phyloP scores from a whole-genome alignment of 2,329 filamentous ascomycete species.

The Fusarium sp. region DNA sequence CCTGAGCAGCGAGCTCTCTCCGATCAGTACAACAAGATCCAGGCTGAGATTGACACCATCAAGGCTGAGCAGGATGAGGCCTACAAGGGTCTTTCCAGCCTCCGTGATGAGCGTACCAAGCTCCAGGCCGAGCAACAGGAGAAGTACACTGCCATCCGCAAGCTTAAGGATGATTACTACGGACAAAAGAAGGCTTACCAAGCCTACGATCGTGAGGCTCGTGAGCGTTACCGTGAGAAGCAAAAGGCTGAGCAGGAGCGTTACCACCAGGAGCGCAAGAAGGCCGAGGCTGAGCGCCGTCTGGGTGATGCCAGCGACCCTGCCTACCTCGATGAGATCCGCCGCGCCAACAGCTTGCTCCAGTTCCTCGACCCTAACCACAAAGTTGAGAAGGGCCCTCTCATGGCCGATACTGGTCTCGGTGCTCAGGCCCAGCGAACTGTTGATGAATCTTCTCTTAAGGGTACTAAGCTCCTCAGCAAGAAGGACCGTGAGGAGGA shows the following conservation, averaged over 20 bases:
- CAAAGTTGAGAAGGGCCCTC: conserved; percentile 74
- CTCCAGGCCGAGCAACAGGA: conserved; percentile 88
- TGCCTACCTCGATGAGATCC: conserved; percentile 93
- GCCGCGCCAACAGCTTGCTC: conserved; percentile 87
- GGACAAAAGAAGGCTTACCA: conserved; percentile 83
- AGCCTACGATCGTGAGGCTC: conserved; percentile 86
- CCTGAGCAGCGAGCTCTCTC: conserved; percentile 90
- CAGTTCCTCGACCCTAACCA: conserved; percentile 88
- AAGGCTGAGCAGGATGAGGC: conserved; percentile 93
- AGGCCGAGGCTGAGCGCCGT: conserved; percentile 80
- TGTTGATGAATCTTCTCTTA: conserved; percentile 85
- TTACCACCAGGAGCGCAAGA: conserved; percentile 78
- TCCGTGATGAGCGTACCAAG: conserved; percentile 88
- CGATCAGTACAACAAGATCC: conserved; percentile 86
- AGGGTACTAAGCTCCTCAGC: conserved; percentile 84
- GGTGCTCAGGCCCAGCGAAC: conserved; percentile 84
- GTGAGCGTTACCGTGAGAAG: conserved; percentile 81
- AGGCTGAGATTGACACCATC: conserved; percentile 88
- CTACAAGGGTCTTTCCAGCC: conserved; percentile 86
- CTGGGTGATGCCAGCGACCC: conserved; percentile 86
- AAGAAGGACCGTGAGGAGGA: conserved; percentile 92
- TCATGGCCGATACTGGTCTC: conserved; percentile 77
- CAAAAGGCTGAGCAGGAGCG: conserved; percentile 84
- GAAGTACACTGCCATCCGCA: conserved; percentile 84
- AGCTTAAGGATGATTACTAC: conserved; percentile 92